Conservation (phyloP, 208 protist species). For the Trypanosoma cruzi region DNA sequence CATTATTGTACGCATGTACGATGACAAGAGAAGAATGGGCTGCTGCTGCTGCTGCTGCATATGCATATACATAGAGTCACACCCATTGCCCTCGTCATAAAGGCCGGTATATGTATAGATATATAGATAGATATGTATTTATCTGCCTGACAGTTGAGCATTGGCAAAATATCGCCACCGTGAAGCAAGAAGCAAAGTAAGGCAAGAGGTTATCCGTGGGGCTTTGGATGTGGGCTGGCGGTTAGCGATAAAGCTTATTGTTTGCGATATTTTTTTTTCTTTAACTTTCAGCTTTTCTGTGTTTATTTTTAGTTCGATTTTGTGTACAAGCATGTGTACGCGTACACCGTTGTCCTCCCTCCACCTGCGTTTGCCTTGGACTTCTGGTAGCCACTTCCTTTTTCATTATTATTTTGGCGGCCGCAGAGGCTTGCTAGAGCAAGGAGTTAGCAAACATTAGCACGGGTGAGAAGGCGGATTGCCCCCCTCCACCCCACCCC, state of each 20-base stretch:
- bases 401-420: too few relatives aligned
- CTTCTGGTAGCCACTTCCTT: too few relatives aligned
- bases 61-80: slow-evolving; percentile 4
- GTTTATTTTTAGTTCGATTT: neutral
- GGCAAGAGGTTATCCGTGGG: too few relatives aligned
- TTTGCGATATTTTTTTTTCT: neutral
- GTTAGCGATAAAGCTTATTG: neutral
- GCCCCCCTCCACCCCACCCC: neutral
- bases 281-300: neutral
- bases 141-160: neutral
- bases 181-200: neutral
- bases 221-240: neutral
- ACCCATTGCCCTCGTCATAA: neutral
- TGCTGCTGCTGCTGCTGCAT: too few relatives aligned
- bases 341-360: too few relatives aligned
- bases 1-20: neutral
- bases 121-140: neutral
- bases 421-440: neutral
- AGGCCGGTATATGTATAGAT: neutral
- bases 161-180: neutral
- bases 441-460: neutral
- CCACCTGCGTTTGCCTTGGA: too few relatives aligned
- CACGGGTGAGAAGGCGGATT: neutral
- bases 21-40: neutral
- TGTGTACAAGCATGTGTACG: too few relatives aligned